Evolutionary conservation across 1,284 basidiomycete genomes (phyloP), one percentile per base, ranked within the genome.

Genomic region (Leccinum pallidistipes): DNA sequence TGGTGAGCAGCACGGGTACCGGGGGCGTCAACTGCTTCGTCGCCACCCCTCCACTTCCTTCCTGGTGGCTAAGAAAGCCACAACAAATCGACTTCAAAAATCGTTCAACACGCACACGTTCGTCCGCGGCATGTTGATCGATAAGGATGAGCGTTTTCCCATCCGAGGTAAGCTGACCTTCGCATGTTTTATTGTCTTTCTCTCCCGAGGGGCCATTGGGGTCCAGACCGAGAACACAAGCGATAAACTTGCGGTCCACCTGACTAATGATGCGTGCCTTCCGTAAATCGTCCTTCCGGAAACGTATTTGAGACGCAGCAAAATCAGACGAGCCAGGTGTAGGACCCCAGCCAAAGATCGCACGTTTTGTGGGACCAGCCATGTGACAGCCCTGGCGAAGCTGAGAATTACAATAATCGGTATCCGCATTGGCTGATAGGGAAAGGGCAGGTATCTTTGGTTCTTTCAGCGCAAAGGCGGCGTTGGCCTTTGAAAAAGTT

Each of bases 111-210:
- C 94, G 86, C 32, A 96, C 80, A 9, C 96, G 86, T 76, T 98
- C 96, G 71, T 97, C 94, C 8, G 95, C 96, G 5, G 96, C 96
- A 72, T 98, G 96, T 74, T 98, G 96, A 77, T 98, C 96, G 51
- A 98, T 82, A 60, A 97, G 80, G 29, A 95, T 81, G 34, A 98
- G 79, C n/a, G 79, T 74, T 61, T 65, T 71, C 49, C 62, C 68
- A 9, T 54, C 61, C 53, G 54, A 34, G 12, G 36, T 18, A 31
- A 3, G 24, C 9, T 31, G 59, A 43, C 66, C 63, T 53, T 59
- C 32, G 47, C 58, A 27, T 36, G 55, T 40, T 43, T 57, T 64
- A 36, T 57, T 24, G 52, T 62, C 64, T 43, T 66, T 64, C 55
- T 66, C 62, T 45, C 34, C 68, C 47, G 27, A 57, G 4, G 59